phyloP scores from a whole-genome alignment of 208 protist species.

The Leishmania major region DNA sequence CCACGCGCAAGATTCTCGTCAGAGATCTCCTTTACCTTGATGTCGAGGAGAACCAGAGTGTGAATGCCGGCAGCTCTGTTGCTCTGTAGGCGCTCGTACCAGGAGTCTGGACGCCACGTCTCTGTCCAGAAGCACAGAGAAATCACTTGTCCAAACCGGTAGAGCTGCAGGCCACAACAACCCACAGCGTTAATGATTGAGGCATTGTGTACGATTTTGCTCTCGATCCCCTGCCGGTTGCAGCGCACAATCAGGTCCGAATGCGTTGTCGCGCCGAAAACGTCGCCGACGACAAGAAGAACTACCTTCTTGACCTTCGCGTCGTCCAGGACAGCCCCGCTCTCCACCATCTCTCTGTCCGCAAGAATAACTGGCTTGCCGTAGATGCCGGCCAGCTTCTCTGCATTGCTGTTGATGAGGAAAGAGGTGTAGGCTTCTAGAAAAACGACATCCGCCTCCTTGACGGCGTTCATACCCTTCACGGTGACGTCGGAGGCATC shows the following conservation, averaged over 20 bases:
- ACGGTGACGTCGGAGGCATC: constrained; percentile 99
- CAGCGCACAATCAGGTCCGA: constrained; percentile 98
- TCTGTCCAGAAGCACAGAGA: constrained; percentile 98
- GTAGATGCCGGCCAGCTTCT: constrained; percentile 89
- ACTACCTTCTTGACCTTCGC: constrained; percentile 92
- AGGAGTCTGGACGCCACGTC: constrained; percentile 96
- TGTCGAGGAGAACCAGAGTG: constrained; percentile 99
- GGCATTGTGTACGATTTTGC: constrained; percentile 98
- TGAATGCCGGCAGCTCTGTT: constrained; percentile 96
- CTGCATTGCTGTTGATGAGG: constrained; percentile 84
- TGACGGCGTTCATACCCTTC: constrained; percentile 95
- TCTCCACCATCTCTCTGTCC: constrained; percentile 97
- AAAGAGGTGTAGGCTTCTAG: constrained; percentile 99
- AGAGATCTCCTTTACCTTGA: constrained; percentile 99
- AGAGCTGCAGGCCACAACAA: constrained; percentile 98
- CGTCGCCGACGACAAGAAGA: constrained; percentile 99
- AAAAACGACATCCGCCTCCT: constrained; percentile 94
- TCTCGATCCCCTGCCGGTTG: constrained; percentile 77
- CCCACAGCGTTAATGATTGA: constrained; percentile 99
- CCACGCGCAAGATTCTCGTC: constrained; percentile 96
- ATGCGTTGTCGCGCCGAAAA: constrained; percentile 99
- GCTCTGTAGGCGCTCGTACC: constrained; percentile 95
- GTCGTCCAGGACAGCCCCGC: constrained; percentile 90
- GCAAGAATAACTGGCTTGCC: constrained; percentile 91
- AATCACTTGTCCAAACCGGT: constrained; percentile 98